These are phyloP conservation scores for Oryza officinalis DNA, from an alignment of 176 grass and related monocot species.

Conservation along the genomic window DNA sequence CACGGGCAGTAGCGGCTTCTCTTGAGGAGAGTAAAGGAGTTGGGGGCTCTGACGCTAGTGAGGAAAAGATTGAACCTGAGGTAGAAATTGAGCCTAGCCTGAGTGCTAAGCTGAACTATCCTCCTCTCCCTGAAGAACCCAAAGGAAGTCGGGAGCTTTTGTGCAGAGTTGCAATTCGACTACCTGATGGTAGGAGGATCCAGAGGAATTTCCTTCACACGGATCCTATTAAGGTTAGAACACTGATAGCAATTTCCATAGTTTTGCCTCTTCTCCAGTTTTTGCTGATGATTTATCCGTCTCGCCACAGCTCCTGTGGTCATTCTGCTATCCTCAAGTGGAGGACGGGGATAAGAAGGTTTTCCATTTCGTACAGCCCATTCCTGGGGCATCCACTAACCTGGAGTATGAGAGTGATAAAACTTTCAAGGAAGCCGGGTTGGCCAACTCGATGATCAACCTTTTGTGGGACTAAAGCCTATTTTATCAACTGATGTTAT, in stretches of 20 bases:
- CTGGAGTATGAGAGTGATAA: slow-evolving; percentile 56
- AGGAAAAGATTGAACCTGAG: slow-evolving; percentile 36
- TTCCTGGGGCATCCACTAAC: slow-evolving; percentile 60
- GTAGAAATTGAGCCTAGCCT: slow-evolving; percentile 43
- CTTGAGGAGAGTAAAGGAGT: slow-evolving; percentile 53
- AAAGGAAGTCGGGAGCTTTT: slow-evolving; percentile 69
- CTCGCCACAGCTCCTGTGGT: slow-evolving; percentile 74
- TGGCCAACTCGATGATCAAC: slow-evolving; percentile 89
- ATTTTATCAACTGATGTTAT: not conserved
- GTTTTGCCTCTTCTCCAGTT: not conserved
- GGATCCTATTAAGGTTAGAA: slow-evolving; percentile 74
- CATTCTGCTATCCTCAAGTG: slow-evolving; percentile 62
- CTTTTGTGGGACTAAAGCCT: slow-evolving; percentile 65
- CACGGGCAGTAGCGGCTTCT: slow-evolving; percentile 61
- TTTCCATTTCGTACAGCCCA: slow-evolving; percentile 76
- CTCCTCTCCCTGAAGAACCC: slow-evolving; percentile 80
- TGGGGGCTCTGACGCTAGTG: not conserved
- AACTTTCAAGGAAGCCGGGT: slow-evolving; percentile 74
- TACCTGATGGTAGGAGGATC: slow-evolving; percentile 71
- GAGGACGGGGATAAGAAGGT: slow-evolving; percentile 52
- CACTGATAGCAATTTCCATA: not conserved
- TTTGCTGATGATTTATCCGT: not conserved
- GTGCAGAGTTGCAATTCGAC: slow-evolving; percentile 76
- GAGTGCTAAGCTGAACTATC: slow-evolving; percentile 57
- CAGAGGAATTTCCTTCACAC: slow-evolving; percentile 76